Evolutionary conservation across 1,139 yeast genomes (phyloP), one percentile per base, ranked within the genome.

Genomic region (Casaregolazyma suthepensis): DNA sequence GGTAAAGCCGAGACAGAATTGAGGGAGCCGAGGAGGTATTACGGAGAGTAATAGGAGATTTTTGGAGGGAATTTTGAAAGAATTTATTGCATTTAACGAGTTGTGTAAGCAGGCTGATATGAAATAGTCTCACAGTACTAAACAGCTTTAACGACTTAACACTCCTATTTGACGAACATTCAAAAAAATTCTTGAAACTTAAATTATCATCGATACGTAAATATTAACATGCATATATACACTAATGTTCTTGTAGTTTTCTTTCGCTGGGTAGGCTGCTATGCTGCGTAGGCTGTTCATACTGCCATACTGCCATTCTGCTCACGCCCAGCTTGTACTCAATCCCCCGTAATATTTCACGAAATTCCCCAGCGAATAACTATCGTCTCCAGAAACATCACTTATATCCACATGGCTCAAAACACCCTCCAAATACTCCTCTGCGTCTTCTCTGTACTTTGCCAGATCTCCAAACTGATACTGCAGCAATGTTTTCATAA

Each of bases 1-100:
- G 17, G 78, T 76, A 9, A 79, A 77, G 63, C 90, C 90, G 2
- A 70, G 80, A 43, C 77, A 77, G 61, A 79, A 79, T 60, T 80
- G 48, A 48, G 5, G 50, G 26, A 1, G 19, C 12, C 1, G 18
- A n/a, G 37, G 18, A n/a, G n/a, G n/a, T n/a, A n/a, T n/a, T 22
- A 10, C 4, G 26, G 6, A 22, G 6, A 31, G 37, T 10, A 5
- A 10, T 31, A 10, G 6, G 9, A 31, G 37, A 31, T 5, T 13
- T 5, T 31, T 12, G n/a, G 37, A 5, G 3, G n/a, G 13, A 13
- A 31, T 5, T 5, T 31, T 12, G 31, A 26, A 26, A 26, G 31
- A 31, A 22, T 22, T 22, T 22, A 22, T 22, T 22, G 26, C 4
- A 22, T 22, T n/a, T n/a, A n/a, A n/a, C n/a, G n/a, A n/a, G n/a